phyloP scores from a whole-genome alignment of 768 basidiomycete genomes.

The Rhodocollybia butyracea region DNA sequence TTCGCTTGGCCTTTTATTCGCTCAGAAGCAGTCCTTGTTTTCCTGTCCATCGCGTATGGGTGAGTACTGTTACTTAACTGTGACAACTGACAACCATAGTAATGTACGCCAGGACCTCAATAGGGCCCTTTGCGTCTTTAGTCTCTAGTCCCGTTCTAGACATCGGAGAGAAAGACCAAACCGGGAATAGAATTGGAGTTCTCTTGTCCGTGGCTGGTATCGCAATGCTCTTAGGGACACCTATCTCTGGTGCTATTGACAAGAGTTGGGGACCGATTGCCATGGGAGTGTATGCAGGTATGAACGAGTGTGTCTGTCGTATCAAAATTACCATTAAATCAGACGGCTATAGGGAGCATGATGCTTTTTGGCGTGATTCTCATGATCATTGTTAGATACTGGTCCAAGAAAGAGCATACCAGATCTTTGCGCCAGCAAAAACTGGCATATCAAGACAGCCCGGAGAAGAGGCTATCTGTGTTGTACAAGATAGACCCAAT shows the following conservation, averaged over 20 bases:
- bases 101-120: neutral
- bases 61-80: neutral
- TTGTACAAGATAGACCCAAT: no score
- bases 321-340: no score
- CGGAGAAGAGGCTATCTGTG: no score
- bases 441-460: no score
- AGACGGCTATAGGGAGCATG: neutral
- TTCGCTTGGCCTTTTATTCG: neutral
- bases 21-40: neutral
- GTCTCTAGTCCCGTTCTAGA: neutral
- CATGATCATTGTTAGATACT: constrained; percentile 14
- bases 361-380: neutral
- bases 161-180: neutral
- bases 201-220: neutral
- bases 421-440: no score
- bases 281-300: constrained; percentile 2
- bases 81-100: neutral
- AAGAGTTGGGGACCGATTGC: neutral
- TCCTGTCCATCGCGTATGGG: neutral
- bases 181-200: neutral
- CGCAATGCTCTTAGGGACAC: neutral
- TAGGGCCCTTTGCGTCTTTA: neutral
- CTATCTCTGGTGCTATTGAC: neutral
- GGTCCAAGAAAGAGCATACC: neutral
- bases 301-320: no score